A percentile compares a stretch with the other conserved stretches of the same genome.
phyloP scores from a whole-genome alignment of 2,329 filamentous ascomycete species.

The Phoma herbarum region DNA sequence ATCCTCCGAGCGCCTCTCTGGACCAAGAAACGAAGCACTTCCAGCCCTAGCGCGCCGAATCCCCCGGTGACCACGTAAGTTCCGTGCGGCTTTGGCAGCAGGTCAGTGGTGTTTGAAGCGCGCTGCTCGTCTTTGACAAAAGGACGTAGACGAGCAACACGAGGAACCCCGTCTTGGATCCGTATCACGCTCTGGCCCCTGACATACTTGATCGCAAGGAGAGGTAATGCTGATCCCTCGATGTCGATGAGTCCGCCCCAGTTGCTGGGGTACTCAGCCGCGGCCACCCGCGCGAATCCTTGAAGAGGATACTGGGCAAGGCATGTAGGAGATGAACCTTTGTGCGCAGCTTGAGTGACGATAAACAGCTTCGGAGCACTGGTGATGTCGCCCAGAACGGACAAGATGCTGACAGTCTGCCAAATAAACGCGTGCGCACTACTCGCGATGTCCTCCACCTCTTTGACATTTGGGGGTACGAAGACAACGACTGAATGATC shows the following conservation, averaged over 20 bases:
- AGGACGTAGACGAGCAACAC: slow-evolving; percentile 13
- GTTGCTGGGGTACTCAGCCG: slow-evolving; percentile 51
- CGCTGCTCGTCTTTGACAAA: too few species aligned
- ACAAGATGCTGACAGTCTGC: slow-evolving; percentile 12
- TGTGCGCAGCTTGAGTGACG: slow-evolving; percentile 34
- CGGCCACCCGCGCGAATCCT: slow-evolving; percentile 52
- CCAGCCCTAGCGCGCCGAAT: slow-evolving; percentile 11
- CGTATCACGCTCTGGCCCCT: slow-evolving; percentile 19
- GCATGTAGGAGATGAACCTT: slow-evolving; percentile 33
- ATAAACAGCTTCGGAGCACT: slow-evolving; percentile 34
- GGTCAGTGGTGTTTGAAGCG: too few species aligned
- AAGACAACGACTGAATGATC: slow-evolving; percentile 12
- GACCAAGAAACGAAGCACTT: slow-evolving; percentile 5
- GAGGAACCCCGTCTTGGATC: slow-evolving; percentile 14
- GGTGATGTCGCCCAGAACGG: slow-evolving; percentile 11
- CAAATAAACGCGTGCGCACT: slow-evolving; percentile 21
- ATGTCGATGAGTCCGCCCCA: slow-evolving; percentile 49
- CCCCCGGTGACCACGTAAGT: slow-evolving; percentile 22
- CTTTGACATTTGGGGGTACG: slow-evolving; percentile 24
- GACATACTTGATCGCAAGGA: slow-evolving; percentile 52
- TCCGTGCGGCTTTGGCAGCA: slow-evolving; percentile 18
- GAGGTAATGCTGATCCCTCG: slow-evolving; percentile 39
- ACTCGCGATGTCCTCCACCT: slow-evolving; percentile 25
- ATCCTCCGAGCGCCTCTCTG: slow-evolving; percentile 11
- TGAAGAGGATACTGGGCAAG: slow-evolving; percentile 47